Conservation (phyloP, 768 basidiomycete species). For the Podaxis mareebaensis region DNA sequence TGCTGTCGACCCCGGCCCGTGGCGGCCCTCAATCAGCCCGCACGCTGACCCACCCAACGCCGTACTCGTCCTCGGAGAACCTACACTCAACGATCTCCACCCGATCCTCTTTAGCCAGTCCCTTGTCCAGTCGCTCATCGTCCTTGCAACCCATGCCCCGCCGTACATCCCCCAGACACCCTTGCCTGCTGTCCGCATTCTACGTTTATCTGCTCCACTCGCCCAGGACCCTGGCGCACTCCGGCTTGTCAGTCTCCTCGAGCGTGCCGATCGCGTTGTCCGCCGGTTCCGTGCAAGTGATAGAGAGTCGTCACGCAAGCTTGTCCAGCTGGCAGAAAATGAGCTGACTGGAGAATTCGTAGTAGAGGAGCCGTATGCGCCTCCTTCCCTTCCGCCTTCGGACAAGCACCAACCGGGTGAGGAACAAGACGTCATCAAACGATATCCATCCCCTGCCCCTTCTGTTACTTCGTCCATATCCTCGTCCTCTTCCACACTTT, state of each 20-base stretch:
- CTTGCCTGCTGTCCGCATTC: conserved; percentile 29
- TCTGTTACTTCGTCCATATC: conserved; percentile 14
- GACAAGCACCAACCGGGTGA: neutral
- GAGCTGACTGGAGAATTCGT: conserved; percentile 34
- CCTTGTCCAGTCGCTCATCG: conserved; percentile 35
- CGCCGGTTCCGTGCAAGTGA: neutral
- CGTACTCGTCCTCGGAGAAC: conserved; percentile 43
- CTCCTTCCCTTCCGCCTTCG: neutral
- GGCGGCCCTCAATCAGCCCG: conserved; percentile 23
- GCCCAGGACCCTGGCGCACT: conserved; percentile 39
- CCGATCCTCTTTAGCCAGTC: conserved; percentile 35
- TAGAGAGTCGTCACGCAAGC: neutral
- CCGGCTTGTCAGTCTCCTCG: conserved; percentile 39
- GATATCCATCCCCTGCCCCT: neutral
- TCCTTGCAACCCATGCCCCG: conserved; percentile 39
- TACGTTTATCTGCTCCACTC: conserved; percentile 34
- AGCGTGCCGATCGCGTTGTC: conserved; percentile 41
- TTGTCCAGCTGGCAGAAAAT: conserved; percentile 36
- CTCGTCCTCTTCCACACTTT: conserved; percentile 2
- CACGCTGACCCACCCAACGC: conserved; percentile 25
- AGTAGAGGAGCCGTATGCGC: conserved; percentile 24
- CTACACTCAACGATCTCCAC: conserved; percentile 31
- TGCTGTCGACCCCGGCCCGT: conserved; percentile 25
- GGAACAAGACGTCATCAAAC: neutral
- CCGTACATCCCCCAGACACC: conserved; percentile 15